Evolutionary conservation across 169 alveolate species (phyloP), one percentile per base, ranked within the genome.

Genomic region (Plasmodium relictum): DNA sequence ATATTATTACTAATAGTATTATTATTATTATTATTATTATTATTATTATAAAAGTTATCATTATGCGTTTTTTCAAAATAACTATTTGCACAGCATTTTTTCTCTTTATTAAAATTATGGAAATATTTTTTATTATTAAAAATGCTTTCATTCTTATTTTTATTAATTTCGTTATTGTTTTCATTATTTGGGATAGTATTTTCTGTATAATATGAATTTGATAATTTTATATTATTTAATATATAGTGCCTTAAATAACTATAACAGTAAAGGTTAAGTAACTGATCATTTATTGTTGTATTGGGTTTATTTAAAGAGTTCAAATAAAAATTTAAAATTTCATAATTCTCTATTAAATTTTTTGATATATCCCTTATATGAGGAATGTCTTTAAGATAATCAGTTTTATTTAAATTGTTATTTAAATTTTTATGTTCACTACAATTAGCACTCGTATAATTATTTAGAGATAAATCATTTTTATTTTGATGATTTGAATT

Each of bases 351-450:
- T 58, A 20, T 73, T 63, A 73, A 22, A 44, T 18, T 37, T 59
- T 42, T 72, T 10, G 61, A 26, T 12, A 54, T 16, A 44, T 72
- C 70, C 16, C 76, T 56, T 45, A 71, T 73, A 41, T 73, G 54
- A 0, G 56, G n/a, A 48, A 56, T 58, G 7, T 39, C 42, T 22
- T 59, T 24, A 3, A 39, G 18, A 18, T 18, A 56, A 37, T 62
- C 61, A 5, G 3, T 45, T 31, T 56, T 48, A 63, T 63, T 37
- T 37, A 16, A 0, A 48, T 54, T 44, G 9, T 42, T 48, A 16
- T 6, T 70, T 70, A n/a, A 6, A 3, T 31, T 44, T 41, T 66
- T 22, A 18, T 12, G 14, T 58, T 14, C 12, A 22, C 6, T 16
- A 3, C 31, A 42, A 31, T 1, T 37, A 1, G 62, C 39, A 10